A percentile compares a stretch with the other conserved stretches of the same genome.
phyloP scores from a whole-genome alignment of 345 rosid species.

The Sisymbrium altissimum region DNA sequence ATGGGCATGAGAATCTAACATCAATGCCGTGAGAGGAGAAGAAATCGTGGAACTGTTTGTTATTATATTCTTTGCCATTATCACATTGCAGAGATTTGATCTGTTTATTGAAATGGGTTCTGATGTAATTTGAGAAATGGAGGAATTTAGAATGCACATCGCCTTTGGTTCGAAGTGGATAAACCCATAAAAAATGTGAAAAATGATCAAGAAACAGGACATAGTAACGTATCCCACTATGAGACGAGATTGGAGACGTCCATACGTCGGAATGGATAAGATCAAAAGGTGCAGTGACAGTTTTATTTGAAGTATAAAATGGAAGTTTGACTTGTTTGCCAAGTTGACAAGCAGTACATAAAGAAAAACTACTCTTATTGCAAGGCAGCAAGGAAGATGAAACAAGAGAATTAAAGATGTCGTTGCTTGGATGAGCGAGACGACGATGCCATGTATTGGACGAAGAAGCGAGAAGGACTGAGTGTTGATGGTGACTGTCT shows the following conservation, averaged over 20 bases:
- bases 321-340: no score
- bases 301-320: background rate
- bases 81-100: background rate
- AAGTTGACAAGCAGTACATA: no score
- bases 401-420: no score
- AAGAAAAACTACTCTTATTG: no score
- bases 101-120: background rate
- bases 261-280: background rate
- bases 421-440: no score
- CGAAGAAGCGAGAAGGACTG: no score
- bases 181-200: background rate
- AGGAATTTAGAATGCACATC: background rate
- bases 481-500: no score
- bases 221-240: background rate
- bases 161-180: background rate
- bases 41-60: background rate
- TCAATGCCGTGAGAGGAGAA: background rate
- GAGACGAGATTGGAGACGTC: background rate
- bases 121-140: background rate
- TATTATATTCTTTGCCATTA: background rate
- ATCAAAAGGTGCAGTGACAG: background rate
- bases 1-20: background rate
- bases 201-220: background rate
- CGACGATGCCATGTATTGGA: no score
- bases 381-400: fast-evolving